phyloP scores from a whole-genome alignment of 202 grass and related monocot species.

The Musa balbisiana region DNA sequence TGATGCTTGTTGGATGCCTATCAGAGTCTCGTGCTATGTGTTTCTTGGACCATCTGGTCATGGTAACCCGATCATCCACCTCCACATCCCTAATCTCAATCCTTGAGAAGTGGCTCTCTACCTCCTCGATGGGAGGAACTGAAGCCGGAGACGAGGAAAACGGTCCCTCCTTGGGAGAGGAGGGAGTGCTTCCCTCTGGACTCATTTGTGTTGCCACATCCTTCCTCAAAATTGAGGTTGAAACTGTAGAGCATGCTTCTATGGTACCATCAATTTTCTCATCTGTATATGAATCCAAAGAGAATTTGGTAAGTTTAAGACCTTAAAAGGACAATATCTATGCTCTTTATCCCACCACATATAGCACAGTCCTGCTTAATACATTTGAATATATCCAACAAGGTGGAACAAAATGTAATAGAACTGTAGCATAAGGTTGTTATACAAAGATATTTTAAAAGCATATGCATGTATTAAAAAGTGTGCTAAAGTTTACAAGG shows the following conservation, averaged over 20 bases:
- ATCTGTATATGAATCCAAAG: constrained; percentile 34
- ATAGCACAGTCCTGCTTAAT: background rate
- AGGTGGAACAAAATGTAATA: no score
- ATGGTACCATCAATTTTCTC: constrained; percentile 41
- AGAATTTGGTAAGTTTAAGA: constrained; percentile 10
- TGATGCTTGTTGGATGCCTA: constrained; percentile 45
- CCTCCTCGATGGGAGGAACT: constrained; percentile 43
- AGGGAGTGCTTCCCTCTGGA: constrained; percentile 54
- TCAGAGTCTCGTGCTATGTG: constrained; percentile 63
- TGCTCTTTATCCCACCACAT: background rate
- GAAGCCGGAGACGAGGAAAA: constrained; percentile 55
- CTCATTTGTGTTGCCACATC: constrained; percentile 97
- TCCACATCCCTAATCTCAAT: constrained; percentile 85
- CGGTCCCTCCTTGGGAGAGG: constrained; percentile 55
- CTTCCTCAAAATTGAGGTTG: constrained; percentile 54
- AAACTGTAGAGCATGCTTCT: constrained; percentile 42
- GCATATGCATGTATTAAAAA: background rate
- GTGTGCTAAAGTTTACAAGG: no score
- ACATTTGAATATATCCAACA: no score
- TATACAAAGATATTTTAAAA: background rate
- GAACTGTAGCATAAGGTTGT: no score
- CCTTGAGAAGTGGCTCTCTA: constrained; percentile 45
- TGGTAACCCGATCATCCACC: constrained; percentile 86
- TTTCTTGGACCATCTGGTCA: constrained; percentile 90
- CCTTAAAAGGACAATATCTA: background rate